phyloP scores from a whole-genome alignment of 2,329 filamentous ascomycete genomes.

The Hyphodiscus sp. region DNA sequence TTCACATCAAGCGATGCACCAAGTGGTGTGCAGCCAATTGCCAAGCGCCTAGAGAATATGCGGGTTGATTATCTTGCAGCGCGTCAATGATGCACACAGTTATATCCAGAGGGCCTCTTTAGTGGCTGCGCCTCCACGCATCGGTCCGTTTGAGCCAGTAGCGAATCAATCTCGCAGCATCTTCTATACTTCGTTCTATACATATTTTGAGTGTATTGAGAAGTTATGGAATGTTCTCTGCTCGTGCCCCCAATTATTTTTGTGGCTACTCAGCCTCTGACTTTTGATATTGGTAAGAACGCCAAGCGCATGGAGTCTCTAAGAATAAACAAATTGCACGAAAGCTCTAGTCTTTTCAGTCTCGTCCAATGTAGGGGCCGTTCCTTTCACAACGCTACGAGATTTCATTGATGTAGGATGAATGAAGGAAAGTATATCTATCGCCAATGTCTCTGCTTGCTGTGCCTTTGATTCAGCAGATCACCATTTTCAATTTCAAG shows the following conservation, averaged over 20 bases:
- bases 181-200: not conserved
- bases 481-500: not conserved
- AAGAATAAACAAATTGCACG: not conserved
- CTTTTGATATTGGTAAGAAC: not conserved
- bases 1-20: not conserved
- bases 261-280: not conserved
- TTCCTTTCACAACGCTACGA: not conserved
- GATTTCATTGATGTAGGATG: not conserved
- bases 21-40: not conserved
- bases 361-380: not conserved
- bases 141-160: not conserved
- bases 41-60: not conserved
- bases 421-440: not conserved
- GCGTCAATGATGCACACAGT: not conserved
- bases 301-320: not conserved
- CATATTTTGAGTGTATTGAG: not conserved
- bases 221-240: not conserved
- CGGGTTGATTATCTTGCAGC: not conserved
- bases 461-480: not conserved
- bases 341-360: not conserved
- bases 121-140: not conserved
- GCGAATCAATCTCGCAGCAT: not conserved
- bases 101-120: not conserved
- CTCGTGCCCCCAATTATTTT: not conserved
- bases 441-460: not conserved